Evolutionary conservation across 202 grass and related monocot genomes (phyloP).

Genomic region (Eragrostis tef): DNA sequence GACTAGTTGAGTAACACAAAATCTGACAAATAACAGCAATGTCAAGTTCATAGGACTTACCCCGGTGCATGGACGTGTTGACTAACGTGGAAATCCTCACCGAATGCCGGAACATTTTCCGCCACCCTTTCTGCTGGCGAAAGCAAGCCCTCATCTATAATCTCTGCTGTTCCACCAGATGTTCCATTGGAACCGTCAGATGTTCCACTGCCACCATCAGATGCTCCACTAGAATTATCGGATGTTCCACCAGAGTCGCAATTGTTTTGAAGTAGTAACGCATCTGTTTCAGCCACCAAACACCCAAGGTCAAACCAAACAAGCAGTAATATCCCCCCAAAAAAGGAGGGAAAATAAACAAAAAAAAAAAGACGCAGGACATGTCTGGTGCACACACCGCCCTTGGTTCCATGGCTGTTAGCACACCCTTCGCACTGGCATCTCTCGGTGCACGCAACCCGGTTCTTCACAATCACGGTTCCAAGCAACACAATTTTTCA

Average conservation of each 20-base stretch:
- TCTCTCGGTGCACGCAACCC: conserved; percentile 14
- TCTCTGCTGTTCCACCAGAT: not conserved
- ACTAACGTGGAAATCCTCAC: not conserved
- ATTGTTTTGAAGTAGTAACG: not conserved
- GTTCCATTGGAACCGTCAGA: not conserved
- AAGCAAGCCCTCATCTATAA: not conserved
- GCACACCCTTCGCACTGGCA: conserved; percentile 33
- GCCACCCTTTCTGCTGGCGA: not conserved
- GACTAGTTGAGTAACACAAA: not conserved
- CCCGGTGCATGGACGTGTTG: not conserved
- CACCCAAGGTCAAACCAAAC: not conserved
- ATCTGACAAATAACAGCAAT: not conserved
- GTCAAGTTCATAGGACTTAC: conserved; percentile 13
- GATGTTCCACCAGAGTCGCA: not conserved
- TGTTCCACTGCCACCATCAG: not conserved
- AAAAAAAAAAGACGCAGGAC: not conserved
- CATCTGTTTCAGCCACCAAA: not conserved
- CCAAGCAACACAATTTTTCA: not conserved
- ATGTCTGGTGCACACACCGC: not conserved
- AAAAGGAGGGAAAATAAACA: not conserved
- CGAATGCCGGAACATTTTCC: not conserved
- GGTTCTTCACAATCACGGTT: conserved; percentile 30
- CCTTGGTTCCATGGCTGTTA: not conserved
- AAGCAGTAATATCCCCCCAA: not conserved
- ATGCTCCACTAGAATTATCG: not conserved